Evolutionary conservation across 2,329 filamentous ascomycete species (phyloP).

Genomic region (Aspergillus ibericus): DNA sequence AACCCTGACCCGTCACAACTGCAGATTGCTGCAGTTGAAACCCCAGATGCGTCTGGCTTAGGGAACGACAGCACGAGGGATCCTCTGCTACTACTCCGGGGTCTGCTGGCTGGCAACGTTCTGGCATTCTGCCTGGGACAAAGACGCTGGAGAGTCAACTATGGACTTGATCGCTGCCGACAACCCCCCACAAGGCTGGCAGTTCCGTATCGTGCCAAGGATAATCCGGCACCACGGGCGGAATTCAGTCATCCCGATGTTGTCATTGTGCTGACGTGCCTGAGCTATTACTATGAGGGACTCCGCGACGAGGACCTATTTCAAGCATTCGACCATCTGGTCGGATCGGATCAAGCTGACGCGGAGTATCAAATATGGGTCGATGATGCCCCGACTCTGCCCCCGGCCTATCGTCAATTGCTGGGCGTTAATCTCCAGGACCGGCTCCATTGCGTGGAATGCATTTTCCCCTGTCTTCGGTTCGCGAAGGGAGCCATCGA

Average conservation of each 20-base stretch:
- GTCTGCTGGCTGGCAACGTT: constrained; percentile 58
- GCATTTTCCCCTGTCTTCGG: constrained; percentile 56
- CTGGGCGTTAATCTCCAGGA: constrained; percentile 62
- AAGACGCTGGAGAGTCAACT: constrained; percentile 67
- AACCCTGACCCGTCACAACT: constrained; percentile 26
- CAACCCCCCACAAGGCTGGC: constrained; percentile 55
- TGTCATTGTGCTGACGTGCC: constrained; percentile 55
- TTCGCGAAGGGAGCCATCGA: constrained; percentile 58
- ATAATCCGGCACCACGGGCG: constrained; percentile 54
- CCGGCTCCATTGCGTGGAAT: constrained; percentile 43
- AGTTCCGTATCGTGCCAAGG: constrained; percentile 63
- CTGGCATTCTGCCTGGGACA: constrained; percentile 54
- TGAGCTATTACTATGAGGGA: constrained; percentile 60
- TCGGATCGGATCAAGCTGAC: constrained; percentile 53
- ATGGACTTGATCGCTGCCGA: constrained; percentile 53
- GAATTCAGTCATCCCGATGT: constrained; percentile 66
- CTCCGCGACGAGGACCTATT: constrained; percentile 54
- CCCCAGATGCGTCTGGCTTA: constrained; percentile 35
- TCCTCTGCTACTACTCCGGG: constrained; percentile 32
- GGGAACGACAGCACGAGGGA: constrained; percentile 45
- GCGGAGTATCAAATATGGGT: constrained; percentile 48
- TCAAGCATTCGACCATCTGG: constrained; percentile 49
- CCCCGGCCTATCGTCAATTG: constrained; percentile 42
- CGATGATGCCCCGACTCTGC: constrained; percentile 34
- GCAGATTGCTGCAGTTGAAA: constrained; percentile 41